A percentile compares a stretch with the other conserved stretches of the same genome.
These are phyloP conservation scores for Vigna mungo DNA, from an alignment of 306 rosid genomes.

Conservation along the genomic window DNA sequence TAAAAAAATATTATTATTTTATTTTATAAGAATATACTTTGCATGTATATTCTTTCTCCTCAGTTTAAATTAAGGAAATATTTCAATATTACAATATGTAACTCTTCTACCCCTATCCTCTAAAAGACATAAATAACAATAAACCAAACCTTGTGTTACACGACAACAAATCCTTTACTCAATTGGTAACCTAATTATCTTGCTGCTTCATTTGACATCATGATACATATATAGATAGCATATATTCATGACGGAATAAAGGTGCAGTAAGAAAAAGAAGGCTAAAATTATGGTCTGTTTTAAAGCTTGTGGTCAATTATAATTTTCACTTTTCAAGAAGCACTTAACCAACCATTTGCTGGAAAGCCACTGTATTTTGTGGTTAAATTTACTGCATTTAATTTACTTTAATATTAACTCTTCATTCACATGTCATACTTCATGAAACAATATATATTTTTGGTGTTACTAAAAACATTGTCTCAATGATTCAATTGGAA, in stretches of 20 bases:
- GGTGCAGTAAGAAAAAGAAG: background rate
- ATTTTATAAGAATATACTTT: background rate
- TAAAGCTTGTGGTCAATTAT: slow-evolving; percentile 20
- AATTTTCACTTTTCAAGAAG: slow-evolving; percentile 5
- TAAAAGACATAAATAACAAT: background rate
- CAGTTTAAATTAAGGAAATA: background rate
- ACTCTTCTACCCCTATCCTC: slow-evolving; percentile 16
- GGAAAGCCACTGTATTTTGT: background rate
- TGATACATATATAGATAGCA: background rate
- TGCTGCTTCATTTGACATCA: background rate
- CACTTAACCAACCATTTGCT: slow-evolving; percentile 20
- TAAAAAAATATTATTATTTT: no score
- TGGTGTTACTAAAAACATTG: no score
- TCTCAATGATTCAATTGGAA: no score
- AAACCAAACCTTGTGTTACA: background rate
- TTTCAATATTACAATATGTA: background rate
- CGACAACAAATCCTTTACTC: background rate
- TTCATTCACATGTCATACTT: no score
- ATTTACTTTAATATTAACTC: no score
- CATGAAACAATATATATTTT: no score
- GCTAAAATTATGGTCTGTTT: background rate
- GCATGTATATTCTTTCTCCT: slow-evolving; percentile 50
- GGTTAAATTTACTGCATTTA: no score
- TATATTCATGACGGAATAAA: slow-evolving; percentile 31
- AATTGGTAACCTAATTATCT: slow-evolving; percentile 30